Base-by-base conservation (phyloP, 2,329 filamentous ascomycete species). In the Fusarium fracticaudum region DNA sequence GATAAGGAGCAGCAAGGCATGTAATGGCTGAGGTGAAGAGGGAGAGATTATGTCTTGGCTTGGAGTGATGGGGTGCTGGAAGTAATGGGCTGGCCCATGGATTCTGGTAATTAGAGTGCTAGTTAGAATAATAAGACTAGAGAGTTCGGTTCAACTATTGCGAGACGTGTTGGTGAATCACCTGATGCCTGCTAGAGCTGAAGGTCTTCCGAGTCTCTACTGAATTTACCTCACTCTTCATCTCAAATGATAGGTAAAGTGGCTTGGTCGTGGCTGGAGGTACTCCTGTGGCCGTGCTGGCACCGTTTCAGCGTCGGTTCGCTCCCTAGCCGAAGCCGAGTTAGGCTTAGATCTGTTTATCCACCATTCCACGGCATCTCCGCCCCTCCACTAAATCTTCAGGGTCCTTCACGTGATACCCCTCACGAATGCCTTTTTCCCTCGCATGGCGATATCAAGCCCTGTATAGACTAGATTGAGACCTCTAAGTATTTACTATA, bases 401-500 rank as follows among this genome's bases (percentile, higher is more conserved):
- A 59, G 64, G 61, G 64, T 66, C 64, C 61, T 65, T 17, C 64
- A 67, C 64, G 64, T 67, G 64, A 66, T 13, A 67, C 64, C 64
- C 64, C 24, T 31, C 18, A 41, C 29, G 20, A 65, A 66, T 59
- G 8, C 2, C 60, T 33, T 41, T 8, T 8, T 31, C 15, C 9
- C 6, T 29, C 33, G 1, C 20, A 9, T 0, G 4, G 5, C 15
- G 4, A 7, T 4, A 50, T 9, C 20, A 37, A 22, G 6, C 7
- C 12, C 7, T 4, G 8, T 3, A 44, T 2, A 24, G 17, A 24
- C 18, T 20, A 20, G 13, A 20, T 22, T 12, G 2, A 12, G 12
- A 3, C 31, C 8, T 51, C 4, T 20, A 0, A 20, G 3, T 11
- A 11, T 0, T 24, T 20, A 20, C 11, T 0, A 0, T 3, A 6